Percentiles rank a stretch among this genome's conserved stretches.
phyloP scores from a whole-genome alignment of 257 asterid species.

The Misopates orontium region DNA sequence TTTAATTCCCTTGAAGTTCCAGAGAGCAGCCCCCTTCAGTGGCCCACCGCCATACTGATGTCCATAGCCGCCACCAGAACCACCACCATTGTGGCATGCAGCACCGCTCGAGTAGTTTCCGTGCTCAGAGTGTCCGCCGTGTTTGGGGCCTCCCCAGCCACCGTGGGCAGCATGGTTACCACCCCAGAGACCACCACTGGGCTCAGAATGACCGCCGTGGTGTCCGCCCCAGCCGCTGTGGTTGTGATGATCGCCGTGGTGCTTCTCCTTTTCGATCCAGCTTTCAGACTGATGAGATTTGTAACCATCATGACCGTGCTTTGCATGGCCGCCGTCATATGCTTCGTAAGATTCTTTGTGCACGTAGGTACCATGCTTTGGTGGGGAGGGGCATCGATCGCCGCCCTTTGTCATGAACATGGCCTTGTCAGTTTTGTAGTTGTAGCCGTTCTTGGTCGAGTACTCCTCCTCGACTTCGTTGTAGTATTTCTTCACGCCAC shows the following conservation, averaged over 20 bases:
- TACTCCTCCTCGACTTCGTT: not conserved
- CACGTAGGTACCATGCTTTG: conserved; percentile 1
- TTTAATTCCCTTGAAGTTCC: conserved; percentile 28
- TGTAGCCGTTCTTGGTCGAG: not conserved
- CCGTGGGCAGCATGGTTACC: too few species aligned
- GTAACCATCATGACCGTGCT: not conserved
- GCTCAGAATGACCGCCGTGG: too few species aligned
- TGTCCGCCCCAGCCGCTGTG: too few species aligned
- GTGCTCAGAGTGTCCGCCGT: too few species aligned
- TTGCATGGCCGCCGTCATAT: not conserved
- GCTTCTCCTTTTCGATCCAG: not conserved
- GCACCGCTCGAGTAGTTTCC: too few species aligned
- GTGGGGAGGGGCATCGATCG: not conserved
- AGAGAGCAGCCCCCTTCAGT: not conserved
- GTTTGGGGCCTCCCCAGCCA: too few species aligned
- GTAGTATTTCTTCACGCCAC: not conserved
- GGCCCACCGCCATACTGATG: too few species aligned
- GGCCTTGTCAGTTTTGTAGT: not conserved
- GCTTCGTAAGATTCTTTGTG: conserved; percentile 5
- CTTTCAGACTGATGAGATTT: not conserved
- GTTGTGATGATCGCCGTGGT: too few species aligned
- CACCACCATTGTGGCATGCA: too few species aligned
- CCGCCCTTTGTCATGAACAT: too few species aligned
- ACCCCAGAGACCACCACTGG: too few species aligned
- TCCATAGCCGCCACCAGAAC: too few species aligned